A percentile compares a stretch with the other conserved stretches of the same genome.
These are phyloP conservation scores for Colletotrichum sp. DNA, from an alignment of 2,329 filamentous ascomycete genomes.

Conservation along the genomic window DNA sequence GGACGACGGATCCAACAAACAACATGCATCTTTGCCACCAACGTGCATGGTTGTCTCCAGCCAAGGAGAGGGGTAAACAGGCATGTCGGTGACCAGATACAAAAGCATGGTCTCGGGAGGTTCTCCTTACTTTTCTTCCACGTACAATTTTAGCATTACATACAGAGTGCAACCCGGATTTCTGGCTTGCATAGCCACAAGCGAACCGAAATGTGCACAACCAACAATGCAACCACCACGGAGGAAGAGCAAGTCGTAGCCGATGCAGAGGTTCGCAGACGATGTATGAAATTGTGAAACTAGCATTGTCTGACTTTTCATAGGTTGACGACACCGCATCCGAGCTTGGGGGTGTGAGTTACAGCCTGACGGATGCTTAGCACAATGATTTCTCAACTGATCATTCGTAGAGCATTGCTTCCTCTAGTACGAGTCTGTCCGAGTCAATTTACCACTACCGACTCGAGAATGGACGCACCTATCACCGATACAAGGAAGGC, in stretches of 20 bases:
- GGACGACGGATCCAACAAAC: not conserved
- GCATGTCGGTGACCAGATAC: not conserved
- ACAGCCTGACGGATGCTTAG: too few relatives aligned
- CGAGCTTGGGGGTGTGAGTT: not conserved
- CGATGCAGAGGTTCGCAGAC: not conserved
- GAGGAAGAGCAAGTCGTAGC: not conserved
- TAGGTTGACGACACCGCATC: not conserved
- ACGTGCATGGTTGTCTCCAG: not conserved
- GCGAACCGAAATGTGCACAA: too few relatives aligned
- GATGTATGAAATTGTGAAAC: too few relatives aligned
- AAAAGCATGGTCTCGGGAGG: not conserved
- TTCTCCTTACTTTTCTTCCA: not conserved
- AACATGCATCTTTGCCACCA: not conserved
- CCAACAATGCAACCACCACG: not conserved
- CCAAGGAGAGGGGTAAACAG: not conserved
- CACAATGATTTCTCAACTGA: too few relatives aligned
- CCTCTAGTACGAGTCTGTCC: not conserved
- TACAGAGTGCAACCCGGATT: too few relatives aligned
- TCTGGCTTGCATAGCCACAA: too few relatives aligned
- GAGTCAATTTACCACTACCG: conserved; percentile 17
- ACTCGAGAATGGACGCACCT: conserved; percentile 30
- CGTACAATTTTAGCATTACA: too few relatives aligned
- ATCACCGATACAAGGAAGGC: conserved; percentile 32
- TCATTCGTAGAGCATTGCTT: not conserved
- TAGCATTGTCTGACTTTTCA: too few relatives aligned